These are phyloP conservation scores for Arctium minus DNA, from an alignment of 129 eudicot species.

Conservation along the genomic window DNA sequence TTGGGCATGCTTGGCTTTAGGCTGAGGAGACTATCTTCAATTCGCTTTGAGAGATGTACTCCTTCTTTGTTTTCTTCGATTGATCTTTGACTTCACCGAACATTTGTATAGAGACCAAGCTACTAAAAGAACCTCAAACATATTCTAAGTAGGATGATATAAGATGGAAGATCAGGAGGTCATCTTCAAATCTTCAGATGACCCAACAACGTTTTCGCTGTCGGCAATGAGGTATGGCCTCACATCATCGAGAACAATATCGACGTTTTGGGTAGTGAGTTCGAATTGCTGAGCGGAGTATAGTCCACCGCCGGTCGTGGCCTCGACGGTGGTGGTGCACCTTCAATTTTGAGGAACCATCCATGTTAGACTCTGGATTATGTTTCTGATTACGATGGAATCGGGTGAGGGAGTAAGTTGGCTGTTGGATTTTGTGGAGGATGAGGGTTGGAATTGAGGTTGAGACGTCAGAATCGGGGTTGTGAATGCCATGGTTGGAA, in stretches of 20 bases:
- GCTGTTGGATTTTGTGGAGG: not conserved
- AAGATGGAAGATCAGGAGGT: no score
- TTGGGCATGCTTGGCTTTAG: no score
- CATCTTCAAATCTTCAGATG: no score
- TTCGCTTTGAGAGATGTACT: no score
- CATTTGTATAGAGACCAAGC: no score
- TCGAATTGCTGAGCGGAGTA: conserved; percentile 72
- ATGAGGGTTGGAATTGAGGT: conserved; percentile 2
- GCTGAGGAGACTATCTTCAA: no score
- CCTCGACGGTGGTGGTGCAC: conserved; percentile 7
- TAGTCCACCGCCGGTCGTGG: conserved; percentile 36
- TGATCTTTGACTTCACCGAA: no score
- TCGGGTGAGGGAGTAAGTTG: not conserved
- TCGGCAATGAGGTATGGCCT: conserved; percentile 89
- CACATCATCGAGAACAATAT: conserved; percentile 81
- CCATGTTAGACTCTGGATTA: not conserved
- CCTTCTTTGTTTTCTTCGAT: no score
- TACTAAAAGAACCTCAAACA: no score
- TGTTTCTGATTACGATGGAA: conserved; percentile 14
- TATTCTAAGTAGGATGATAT: no score
- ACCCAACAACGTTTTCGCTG: conserved; percentile 88
- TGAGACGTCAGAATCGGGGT: conserved; percentile 13
- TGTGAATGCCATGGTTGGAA: conserved; percentile 20
- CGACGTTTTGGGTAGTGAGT: conserved; percentile 70
- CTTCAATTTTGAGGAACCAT: conserved; percentile 11